A percentile compares a stretch with the other conserved stretches of the same genome.
Conservation (phyloP, 2,329 filamentous ascomycete species). For the Xylaria sp. region DNA sequence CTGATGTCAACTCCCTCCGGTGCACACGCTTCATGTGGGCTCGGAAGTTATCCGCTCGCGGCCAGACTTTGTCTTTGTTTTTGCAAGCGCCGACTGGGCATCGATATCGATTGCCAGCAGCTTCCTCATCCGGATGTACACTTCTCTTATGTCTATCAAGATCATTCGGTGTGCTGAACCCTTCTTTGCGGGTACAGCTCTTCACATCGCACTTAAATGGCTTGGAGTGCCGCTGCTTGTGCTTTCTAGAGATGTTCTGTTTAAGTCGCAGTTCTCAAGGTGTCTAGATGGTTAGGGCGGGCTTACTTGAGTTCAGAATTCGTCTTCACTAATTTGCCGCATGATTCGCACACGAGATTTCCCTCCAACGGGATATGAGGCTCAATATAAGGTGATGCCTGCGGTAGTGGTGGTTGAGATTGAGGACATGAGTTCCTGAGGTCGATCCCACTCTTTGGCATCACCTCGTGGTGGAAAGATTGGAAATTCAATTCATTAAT, state of each 20-base stretch:
- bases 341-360: constrained; percentile 42
- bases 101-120: constrained; percentile 56
- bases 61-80: constrained; percentile 71
- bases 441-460: constrained; percentile 14
- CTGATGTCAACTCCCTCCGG: constrained; percentile 37
- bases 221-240: constrained; percentile 70
- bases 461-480: constrained; percentile 18
- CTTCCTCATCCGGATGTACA: constrained; percentile 60
- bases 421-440: constrained; percentile 16
- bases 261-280: constrained; percentile 23
- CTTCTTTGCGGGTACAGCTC: constrained; percentile 61
- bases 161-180: constrained; percentile 82
- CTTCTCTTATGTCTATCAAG: constrained; percentile 77
- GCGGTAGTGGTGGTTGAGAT: constrained; percentile 9
- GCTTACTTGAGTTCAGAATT: constrained; percentile 60
- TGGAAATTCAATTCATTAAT: constrained; percentile 36
- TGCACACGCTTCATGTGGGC: constrained; percentile 77
- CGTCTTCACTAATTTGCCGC: constrained; percentile 49
- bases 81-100: constrained; percentile 62
- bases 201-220: constrained; percentile 62
- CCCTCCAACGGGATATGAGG: constrained; percentile 20
- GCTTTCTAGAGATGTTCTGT: constrained; percentile 62
- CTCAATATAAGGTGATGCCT: constrained; percentile 4
- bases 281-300: neutral
- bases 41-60: constrained; percentile 83